Evolutionary conservation across 2,329 filamentous ascomycete genomes (phyloP).

Genomic region (Alternaria triticina): DNA sequence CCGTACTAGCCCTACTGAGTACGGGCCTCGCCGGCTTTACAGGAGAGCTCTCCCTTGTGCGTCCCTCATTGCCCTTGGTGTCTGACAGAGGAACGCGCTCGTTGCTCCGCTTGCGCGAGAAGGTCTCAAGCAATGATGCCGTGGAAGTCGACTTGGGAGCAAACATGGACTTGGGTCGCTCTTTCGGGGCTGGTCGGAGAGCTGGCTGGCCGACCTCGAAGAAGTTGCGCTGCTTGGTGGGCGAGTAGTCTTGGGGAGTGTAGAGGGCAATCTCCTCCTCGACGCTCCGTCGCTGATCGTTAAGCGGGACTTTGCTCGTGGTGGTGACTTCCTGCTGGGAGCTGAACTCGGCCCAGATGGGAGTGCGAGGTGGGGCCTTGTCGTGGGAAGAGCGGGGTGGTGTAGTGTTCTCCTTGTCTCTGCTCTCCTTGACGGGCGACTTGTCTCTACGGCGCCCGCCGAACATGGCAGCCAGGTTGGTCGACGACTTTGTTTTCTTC

Average conservation of each 20-base stretch:
- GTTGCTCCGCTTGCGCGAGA: conserved; percentile 46
- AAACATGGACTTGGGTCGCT: conserved; percentile 61
- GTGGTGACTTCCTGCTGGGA: conserved; percentile 44
- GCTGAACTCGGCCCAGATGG: conserved; percentile 82
- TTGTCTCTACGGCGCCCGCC: conserved; percentile 72
- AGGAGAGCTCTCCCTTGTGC: conserved; percentile 31
- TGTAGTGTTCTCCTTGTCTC: conserved; percentile 83
- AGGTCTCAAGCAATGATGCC: conserved; percentile 48
- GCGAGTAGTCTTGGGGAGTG: conserved; percentile 65
- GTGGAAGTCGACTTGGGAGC: conserved; percentile 52
- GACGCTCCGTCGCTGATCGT: conserved; percentile 52
- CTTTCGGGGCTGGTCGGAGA: conserved; percentile 34
- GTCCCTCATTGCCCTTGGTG: conserved; percentile 42
- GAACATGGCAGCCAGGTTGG: conserved; percentile 79
- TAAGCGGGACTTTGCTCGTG: conserved; percentile 54
- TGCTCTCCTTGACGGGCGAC: conserved; percentile 52
- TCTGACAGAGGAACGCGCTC: conserved; percentile 43
- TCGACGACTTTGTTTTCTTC: conserved; percentile 81
- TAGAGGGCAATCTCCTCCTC: conserved; percentile 65
- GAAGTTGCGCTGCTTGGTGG: conserved; percentile 68
- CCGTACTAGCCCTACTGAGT: conserved; percentile 38
- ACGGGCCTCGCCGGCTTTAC: conserved; percentile 28
- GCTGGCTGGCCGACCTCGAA: conserved; percentile 58
- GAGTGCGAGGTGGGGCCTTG: conserved; percentile 59
- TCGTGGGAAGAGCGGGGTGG: conserved; percentile 61